A percentile compares a stretch with the other conserved stretches of the same genome.
Evolutionary conservation across 345 rosid genomes (phyloP).

Genomic region (Jatropha curcas): DNA sequence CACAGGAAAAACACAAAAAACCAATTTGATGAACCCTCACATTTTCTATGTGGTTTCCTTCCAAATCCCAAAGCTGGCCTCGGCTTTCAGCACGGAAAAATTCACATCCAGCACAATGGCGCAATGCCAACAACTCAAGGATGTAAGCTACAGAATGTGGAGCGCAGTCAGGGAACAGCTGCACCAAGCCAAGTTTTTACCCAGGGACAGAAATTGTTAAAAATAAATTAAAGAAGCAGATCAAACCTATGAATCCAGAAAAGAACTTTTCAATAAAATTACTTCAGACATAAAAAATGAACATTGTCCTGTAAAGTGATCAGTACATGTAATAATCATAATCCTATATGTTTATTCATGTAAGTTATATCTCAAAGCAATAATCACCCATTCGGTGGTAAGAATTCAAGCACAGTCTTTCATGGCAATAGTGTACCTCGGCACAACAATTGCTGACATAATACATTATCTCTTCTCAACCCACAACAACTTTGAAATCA

Average conservation of each 20-base stretch:
- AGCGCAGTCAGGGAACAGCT: slow-evolving; percentile 96
- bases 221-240: background rate
- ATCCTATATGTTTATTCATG: background rate
- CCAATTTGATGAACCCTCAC: slow-evolving; percentile 37
- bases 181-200: slow-evolving; percentile 23
- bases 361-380: background rate
- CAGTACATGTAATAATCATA: background rate
- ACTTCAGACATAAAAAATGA: background rate
- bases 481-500: background rate
- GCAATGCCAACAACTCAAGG: slow-evolving; percentile 71
- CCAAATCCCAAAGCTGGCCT: slow-evolving; percentile 72
- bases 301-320: background rate
- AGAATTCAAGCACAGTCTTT: background rate
- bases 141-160: slow-evolving; percentile 81
- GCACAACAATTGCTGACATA: background rate
- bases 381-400: background rate
- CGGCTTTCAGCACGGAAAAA: slow-evolving; percentile 83
- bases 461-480: background rate
- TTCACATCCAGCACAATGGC: slow-evolving; percentile 89
- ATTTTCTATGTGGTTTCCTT: slow-evolving; percentile 74
- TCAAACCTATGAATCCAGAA: background rate
- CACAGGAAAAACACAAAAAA: background rate
- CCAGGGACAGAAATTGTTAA: background rate
- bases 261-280: background rate
- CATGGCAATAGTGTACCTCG: background rate